Conservation (phyloP, 1,284 basidiomycete genomes). For the Leucocoprinus gongylophorus region DNA sequence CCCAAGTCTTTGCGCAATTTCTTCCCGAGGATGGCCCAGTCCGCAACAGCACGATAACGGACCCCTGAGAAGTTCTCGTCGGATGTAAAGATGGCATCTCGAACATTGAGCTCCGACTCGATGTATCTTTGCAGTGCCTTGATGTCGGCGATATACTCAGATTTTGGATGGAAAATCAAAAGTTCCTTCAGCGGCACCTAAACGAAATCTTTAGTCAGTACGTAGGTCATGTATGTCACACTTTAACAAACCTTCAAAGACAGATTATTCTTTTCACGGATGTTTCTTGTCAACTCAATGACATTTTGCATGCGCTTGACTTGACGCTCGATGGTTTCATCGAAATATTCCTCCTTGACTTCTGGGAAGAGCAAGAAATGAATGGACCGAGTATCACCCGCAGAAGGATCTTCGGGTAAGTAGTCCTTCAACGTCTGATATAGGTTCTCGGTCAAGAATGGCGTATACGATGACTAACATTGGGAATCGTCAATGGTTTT, state of each 20-base stretch:
- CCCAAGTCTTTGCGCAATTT: conserved; percentile 93
- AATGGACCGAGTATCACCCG: conserved; percentile 82
- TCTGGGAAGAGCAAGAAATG: conserved; percentile 96
- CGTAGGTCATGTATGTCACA: neutral
- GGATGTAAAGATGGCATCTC: conserved; percentile 82
- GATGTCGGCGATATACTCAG: conserved; percentile 83
- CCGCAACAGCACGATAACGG: conserved; percentile 87
- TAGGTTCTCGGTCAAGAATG: conserved; percentile 95
- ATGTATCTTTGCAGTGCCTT: conserved; percentile 85
- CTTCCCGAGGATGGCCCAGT: conserved; percentile 92
- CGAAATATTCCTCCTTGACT: conserved; percentile 93
- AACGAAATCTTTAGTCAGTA: conserved; percentile 21
- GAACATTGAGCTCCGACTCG: conserved; percentile 93
- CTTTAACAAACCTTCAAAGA: conserved; percentile 71
- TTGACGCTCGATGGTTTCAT: conserved; percentile 92
- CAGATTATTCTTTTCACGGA: conserved; percentile 85
- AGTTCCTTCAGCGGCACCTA: conserved; percentile 92
- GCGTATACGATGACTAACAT: conserved; percentile 91
- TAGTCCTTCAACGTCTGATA: conserved; percentile 88
- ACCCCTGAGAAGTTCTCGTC: conserved; percentile 87
- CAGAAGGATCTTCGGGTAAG: conserved; percentile 69
- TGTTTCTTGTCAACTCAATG: conserved; percentile 86
- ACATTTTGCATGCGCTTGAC: conserved; percentile 93
- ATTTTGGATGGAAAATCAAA: conserved; percentile 88
- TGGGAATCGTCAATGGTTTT: conserved; percentile 16